phyloP scores from a whole-genome alignment of 2,329 filamentous ascomycete species.

The Aspergillus alliaceus region DNA sequence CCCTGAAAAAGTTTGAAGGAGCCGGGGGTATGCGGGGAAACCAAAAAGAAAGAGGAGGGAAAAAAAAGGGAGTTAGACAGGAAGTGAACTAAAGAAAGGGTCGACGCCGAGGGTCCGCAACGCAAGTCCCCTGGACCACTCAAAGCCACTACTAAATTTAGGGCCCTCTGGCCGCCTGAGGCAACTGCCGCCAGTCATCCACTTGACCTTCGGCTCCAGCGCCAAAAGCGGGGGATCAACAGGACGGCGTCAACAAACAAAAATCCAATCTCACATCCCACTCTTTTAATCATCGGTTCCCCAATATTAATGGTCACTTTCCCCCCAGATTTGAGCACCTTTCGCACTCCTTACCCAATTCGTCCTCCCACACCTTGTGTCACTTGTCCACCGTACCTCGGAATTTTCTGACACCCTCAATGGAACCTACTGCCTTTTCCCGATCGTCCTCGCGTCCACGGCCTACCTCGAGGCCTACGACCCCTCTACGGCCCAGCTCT shows the following conservation, averaged over 20 bases:
- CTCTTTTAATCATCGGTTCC: neutral
- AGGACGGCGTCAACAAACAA: constrained; percentile 6
- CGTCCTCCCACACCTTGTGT: neutral
- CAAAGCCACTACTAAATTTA: neutral
- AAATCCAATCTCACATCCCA: neutral
- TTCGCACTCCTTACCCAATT: neutral
- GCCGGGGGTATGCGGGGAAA: constrained; percentile 9
- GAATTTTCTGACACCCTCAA: constrained; percentile 15
- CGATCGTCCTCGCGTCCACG: constrained; percentile 63
- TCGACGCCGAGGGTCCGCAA: neutral
- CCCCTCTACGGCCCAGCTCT: constrained; percentile 85
- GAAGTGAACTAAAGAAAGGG: neutral
- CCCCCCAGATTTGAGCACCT: neutral
- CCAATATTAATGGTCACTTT: neutral
- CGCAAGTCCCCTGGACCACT: neutral
- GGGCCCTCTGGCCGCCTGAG: constrained; percentile 5
- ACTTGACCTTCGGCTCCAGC: constrained; percentile 5
- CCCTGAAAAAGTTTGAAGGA: constrained; percentile 9
- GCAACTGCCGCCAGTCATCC: constrained; percentile 14
- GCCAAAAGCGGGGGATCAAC: constrained; percentile 32
- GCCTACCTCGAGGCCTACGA: constrained; percentile 75
- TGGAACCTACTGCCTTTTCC: constrained; percentile 29
- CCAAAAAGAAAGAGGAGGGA: constrained; percentile 12
- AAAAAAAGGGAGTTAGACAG: constrained; percentile 7
- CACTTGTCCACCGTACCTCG: neutral